phyloP scores from a whole-genome alignment of 163 green algal genomes.

The Scenedesmus sp. region DNA sequence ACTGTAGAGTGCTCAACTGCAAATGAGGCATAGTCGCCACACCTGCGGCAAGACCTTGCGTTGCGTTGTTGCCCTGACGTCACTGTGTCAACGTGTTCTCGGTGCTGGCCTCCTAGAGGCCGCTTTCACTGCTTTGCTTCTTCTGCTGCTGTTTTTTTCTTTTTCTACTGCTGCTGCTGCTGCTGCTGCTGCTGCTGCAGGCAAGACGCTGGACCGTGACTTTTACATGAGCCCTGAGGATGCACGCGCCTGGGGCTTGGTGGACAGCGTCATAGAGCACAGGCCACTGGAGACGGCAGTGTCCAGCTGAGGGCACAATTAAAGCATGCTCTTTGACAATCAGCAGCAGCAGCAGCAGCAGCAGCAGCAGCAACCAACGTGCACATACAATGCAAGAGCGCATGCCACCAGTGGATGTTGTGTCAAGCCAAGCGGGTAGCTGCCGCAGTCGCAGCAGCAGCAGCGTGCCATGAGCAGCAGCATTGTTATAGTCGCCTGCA shows the following conservation, averaged over 20 bases:
- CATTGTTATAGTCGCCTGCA: background rate
- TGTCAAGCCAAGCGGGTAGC: background rate
- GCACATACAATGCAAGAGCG: background rate
- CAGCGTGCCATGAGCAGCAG: background rate
- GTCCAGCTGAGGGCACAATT: conserved; percentile 40
- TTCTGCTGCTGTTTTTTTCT: too few species aligned
- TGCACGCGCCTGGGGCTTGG: conserved; percentile 86
- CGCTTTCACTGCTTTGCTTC: too few species aligned
- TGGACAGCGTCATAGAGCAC: conserved; percentile 89
- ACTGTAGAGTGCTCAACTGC: background rate
- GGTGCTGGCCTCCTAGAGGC: too few species aligned
- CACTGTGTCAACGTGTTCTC: too few species aligned
- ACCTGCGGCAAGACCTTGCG: background rate
- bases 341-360: background rate
- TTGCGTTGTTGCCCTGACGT: too few species aligned
- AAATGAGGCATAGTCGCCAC: background rate
- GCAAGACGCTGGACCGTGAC: conserved; percentile 88
- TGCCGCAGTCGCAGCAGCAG: background rate
- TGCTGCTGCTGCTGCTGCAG: conserved; percentile 58
- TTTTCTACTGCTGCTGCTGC: too few species aligned
- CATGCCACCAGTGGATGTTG: background rate
- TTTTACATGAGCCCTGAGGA: conserved; percentile 88
- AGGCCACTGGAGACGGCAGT: conserved; percentile 58
- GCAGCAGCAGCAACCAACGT: too few species aligned
- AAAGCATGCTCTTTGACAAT: background rate